Base-by-base conservation (phyloP, 208 protist species). In the Wallacemonas rigidus region DNA sequence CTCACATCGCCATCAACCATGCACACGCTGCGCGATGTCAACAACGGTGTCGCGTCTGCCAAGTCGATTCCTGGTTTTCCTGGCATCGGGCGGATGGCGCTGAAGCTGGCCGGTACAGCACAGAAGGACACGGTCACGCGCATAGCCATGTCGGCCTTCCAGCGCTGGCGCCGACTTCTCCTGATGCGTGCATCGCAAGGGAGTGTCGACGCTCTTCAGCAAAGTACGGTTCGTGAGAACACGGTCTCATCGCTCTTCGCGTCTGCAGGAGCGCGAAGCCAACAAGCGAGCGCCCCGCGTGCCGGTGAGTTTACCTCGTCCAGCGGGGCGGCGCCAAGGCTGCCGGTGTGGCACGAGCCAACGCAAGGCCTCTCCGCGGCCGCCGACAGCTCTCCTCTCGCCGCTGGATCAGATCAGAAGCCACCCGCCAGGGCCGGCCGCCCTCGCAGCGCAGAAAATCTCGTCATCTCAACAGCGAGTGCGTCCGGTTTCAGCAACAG, bases 161-260 rank as follows among this genome's bases (percentile, higher is more conserved):
- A 65, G 60, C 60, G 60, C 7, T 65, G 60, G 60, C 60, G 60
- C 15, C 60, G 60, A n/a, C 43, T 65, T 0, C 60, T 41, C 11
- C 40, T 65, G 15, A 0, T 65, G 38, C 60, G 60, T 17, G 17
- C 14, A 6, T 5, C 43, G 41, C 53, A 38, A 17, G 9, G 14
- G 15, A 57, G 1, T 17, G 9, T 36, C 9, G 53, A 8, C 53
- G 26, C 26, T 26, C 53, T 17, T 8, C 53, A 57, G 53, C 53
- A 8, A 6, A 35, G 53, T 17, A 57, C 53, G 9, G 26, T 57
- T 15, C 11, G 53, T 11, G 60, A 65, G 60, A 65, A 41, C 60
- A 65, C 60, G 6, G 60, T 65, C 11, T 65, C 60, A n/a, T 65
- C 60, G 43, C 60, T 65, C 41, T 65, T 65, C 43, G 50, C 36